A percentile compares a stretch with the other conserved stretches of the same genome.
Conservation (phyloP, 2,329 filamentous ascomycete genomes). For the Fusarium pseudocircinatum region DNA sequence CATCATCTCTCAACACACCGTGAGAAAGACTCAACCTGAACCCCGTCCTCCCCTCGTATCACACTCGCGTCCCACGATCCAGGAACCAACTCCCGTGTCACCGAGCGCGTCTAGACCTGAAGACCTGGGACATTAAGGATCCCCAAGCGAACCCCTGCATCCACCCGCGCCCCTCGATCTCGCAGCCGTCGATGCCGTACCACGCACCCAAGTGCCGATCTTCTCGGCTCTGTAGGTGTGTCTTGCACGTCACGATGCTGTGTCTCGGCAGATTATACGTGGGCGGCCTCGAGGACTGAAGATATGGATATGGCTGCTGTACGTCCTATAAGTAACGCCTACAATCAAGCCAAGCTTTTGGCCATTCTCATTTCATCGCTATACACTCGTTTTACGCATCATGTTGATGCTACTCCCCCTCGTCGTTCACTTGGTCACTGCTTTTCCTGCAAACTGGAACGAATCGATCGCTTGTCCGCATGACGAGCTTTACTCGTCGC, state of each 20-base stretch:
- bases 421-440: slow-evolving; percentile 1
- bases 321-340: slow-evolving; percentile 31
- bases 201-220: slow-evolving; percentile 20
- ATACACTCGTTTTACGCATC: slow-evolving; percentile 30
- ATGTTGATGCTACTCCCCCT: slow-evolving; percentile 38
- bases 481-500: slow-evolving; percentile 46
- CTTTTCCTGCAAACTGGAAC: slow-evolving; percentile 31
- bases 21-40: slow-evolving; percentile 12
- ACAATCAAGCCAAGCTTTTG: neutral
- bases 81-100: slow-evolving; percentile 26
- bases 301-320: neutral
- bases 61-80: slow-evolving; percentile 35
- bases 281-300: slow-evolving; percentile 3
- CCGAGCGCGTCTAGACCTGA: slow-evolving; percentile 2
- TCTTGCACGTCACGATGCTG: neutral
- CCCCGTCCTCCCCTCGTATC: slow-evolving; percentile 17
- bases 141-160: slow-evolving; percentile 23
- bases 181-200: slow-evolving; percentile 17
- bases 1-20: neutral
- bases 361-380: neutral
- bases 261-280: slow-evolving; percentile 35
- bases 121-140: slow-evolving; percentile 27
- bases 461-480: slow-evolving; percentile 36
- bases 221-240: slow-evolving; percentile 6
- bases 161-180: slow-evolving; percentile 27